phyloP scores from a whole-genome alignment of 225 moss, liverwort and hornwort species.

The Sphagnum tenellum region DNA sequence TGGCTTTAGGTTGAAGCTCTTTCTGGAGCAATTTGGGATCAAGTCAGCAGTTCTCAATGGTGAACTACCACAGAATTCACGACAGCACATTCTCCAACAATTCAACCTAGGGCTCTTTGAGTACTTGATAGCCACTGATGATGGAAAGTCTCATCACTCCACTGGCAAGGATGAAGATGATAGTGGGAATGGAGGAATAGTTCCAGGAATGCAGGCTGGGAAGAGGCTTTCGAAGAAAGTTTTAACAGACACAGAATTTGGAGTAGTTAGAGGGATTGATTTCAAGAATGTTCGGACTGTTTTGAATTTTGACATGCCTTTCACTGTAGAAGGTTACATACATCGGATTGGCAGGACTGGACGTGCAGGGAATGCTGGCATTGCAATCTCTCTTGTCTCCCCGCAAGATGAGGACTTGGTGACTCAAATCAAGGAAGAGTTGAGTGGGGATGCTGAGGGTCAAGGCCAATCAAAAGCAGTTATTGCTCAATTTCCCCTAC shows the following conservation, averaged over 20 bases:
- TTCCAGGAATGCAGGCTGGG: slow-evolving; percentile 3
- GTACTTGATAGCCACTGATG: slow-evolving; percentile 85
- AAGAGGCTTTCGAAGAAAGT: slow-evolving; percentile 46
- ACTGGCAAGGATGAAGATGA: slow-evolving; percentile 26
- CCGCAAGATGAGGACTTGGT: slow-evolving; percentile 55
- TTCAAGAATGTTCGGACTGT: slow-evolving; percentile 96
- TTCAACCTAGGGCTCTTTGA: slow-evolving; percentile 91
- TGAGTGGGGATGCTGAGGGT: slow-evolving; percentile 31
- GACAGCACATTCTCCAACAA: slow-evolving; percentile 85
- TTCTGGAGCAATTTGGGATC: slow-evolving; percentile 94
- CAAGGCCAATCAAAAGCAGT: slow-evolving; percentile 11
- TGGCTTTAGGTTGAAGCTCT: slow-evolving; percentile 82
- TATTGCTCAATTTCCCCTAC: slow-evolving; percentile 58
- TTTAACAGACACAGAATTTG: slow-evolving; percentile 64
- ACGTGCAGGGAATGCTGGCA: slow-evolving; percentile 81
- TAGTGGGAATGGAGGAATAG: slow-evolving; percentile 13
- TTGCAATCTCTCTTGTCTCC: slow-evolving; percentile 70
- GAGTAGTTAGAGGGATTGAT: slow-evolving; percentile 92
- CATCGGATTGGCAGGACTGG: slow-evolving; percentile 96
- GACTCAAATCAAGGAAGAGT: slow-evolving; percentile 50
- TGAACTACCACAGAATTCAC: slow-evolving; percentile 90
- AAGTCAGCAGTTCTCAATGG: slow-evolving; percentile 87
- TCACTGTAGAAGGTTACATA: slow-evolving; percentile 63
- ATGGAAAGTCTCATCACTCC: slow-evolving; percentile 56
- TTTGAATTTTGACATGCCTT: slow-evolving; percentile 85